These are phyloP conservation scores for Helminthosporium solani DNA, from an alignment of 2,329 filamentous ascomycete species.

Conservation along the genomic window DNA sequence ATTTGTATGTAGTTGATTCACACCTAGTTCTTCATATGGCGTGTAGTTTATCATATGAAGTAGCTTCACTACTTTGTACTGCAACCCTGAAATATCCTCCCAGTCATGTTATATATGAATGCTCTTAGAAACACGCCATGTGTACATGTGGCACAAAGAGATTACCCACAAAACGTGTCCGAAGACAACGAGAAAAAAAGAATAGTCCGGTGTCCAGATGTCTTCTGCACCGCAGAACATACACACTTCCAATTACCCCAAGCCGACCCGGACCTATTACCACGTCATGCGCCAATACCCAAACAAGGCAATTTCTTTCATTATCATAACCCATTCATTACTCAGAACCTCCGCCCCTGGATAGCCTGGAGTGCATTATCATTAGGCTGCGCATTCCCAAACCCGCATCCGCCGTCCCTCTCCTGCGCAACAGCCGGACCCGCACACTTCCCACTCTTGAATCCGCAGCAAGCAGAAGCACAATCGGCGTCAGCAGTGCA, in stretches of 20 bases:
- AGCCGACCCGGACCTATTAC: neutral
- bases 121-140: too few relatives aligned
- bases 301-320: too few relatives aligned
- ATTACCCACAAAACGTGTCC: too few relatives aligned
- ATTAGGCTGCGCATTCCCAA: slow-evolving; percentile 38
- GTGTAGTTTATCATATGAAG: too few relatives aligned
- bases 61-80: too few relatives aligned
- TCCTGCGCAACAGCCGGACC: slow-evolving; percentile 38
- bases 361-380: slow-evolving; percentile 34
- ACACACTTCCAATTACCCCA: neutral
- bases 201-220: neutral
- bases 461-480: slow-evolving; percentile 27
- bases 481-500: slow-evolving; percentile 32
- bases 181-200: neutral
- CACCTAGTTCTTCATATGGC: too few relatives aligned
- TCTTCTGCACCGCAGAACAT: neutral
- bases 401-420: slow-evolving; percentile 41
- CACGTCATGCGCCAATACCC: neutral
- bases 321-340: slow-evolving; percentile 20
- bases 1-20: too few relatives aligned
- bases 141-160: too few relatives aligned
- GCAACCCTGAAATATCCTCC: too few relatives aligned
- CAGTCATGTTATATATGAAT: too few relatives aligned
- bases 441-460: slow-evolving; percentile 33
- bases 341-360: slow-evolving; percentile 16